Evolutionary conservation across 495 filamentous ascomycete genomes (phyloP).

Genomic region (Ramalina intermedia): DNA sequence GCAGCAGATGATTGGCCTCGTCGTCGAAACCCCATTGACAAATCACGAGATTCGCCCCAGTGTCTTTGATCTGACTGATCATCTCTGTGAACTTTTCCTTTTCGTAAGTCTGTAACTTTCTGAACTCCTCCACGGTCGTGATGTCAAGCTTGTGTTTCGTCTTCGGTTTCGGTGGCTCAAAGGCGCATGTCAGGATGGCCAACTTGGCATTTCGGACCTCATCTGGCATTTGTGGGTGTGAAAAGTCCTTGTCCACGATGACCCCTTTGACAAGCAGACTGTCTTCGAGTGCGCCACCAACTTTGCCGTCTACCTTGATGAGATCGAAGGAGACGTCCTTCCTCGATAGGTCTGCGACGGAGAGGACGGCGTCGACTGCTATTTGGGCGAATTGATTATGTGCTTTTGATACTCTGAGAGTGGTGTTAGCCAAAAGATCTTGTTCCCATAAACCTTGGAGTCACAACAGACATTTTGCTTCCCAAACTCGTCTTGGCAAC

Average conservation of each 20-base stretch:
- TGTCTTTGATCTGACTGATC: conserved; percentile 95
- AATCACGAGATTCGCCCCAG: conserved; percentile 92
- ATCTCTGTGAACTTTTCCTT: conserved; percentile 93
- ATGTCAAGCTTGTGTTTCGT: conserved; percentile 99
- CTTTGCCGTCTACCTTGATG: conserved; percentile 98
- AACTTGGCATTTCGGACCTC: conserved; percentile 90
- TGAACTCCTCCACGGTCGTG: conserved; percentile 93
- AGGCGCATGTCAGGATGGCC: conserved; percentile 93
- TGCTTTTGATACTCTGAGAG: conserved; percentile 73
- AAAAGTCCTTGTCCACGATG: conserved; percentile 99
- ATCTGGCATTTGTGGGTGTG: conserved; percentile 95
- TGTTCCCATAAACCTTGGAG: background rate
- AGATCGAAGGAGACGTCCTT: conserved; percentile 98
- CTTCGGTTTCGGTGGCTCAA: conserved; percentile 99
- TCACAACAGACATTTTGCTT: conserved; percentile 64
- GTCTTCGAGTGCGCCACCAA: conserved; percentile 90
- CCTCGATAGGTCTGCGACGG: conserved; percentile 86
- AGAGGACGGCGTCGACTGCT: conserved; percentile 90
- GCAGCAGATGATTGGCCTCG: conserved; percentile 90
- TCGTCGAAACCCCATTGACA: conserved; percentile 99
- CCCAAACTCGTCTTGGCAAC: conserved; percentile 94
- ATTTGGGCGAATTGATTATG: conserved; percentile 97
- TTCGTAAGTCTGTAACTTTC: conserved; percentile 90
- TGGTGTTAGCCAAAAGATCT: conserved; percentile 13
- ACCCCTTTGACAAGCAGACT: conserved; percentile 91